These are phyloP conservation scores for Pichia cephalocereana DNA, from an alignment of 805 yeast species.

Conservation along the genomic window DNA sequence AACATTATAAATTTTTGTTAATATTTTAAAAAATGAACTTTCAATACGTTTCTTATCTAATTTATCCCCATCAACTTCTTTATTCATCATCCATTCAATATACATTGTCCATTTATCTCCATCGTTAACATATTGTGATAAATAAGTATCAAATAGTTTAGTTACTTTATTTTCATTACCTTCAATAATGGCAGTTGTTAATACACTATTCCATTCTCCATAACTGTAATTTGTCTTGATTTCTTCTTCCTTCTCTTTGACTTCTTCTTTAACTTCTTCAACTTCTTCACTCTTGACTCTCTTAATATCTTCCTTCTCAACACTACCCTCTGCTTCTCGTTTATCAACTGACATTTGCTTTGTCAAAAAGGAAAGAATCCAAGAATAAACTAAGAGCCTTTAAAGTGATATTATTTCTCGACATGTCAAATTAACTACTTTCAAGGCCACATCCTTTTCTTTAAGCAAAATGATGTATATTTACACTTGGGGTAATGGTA, in stretches of 20 bases:
- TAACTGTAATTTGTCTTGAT: slow-evolving; percentile 43
- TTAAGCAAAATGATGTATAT: slow-evolving; percentile 1
- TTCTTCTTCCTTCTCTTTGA: background rate
- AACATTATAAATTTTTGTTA: slow-evolving; percentile 54
- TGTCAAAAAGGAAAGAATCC: background rate
- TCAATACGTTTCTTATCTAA: slow-evolving; percentile 62
- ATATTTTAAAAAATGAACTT: slow-evolving; percentile 51
- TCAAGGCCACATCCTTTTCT: no score
- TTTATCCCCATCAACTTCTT: slow-evolving; percentile 37
- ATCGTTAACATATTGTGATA: slow-evolving; percentile 57
- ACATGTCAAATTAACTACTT: no score
- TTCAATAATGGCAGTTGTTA: slow-evolving; percentile 41
- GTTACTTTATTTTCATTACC: slow-evolving; percentile 43
- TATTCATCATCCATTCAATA: slow-evolving; percentile 34
- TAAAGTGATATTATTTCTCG: no score
- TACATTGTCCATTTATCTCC: slow-evolving; percentile 70
- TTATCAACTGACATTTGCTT: background rate
- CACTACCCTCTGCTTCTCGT: background rate
- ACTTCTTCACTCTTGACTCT: background rate
- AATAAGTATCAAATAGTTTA: slow-evolving; percentile 48
- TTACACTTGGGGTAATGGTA: slow-evolving; percentile 37
- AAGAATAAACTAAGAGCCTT: background rate
- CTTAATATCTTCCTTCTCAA: background rate
- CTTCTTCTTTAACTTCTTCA: background rate
- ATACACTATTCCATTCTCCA: slow-evolving; percentile 41